Conservation (phyloP, 2,329 filamentous ascomycete genomes). For the Diaporthe citri region DNA sequence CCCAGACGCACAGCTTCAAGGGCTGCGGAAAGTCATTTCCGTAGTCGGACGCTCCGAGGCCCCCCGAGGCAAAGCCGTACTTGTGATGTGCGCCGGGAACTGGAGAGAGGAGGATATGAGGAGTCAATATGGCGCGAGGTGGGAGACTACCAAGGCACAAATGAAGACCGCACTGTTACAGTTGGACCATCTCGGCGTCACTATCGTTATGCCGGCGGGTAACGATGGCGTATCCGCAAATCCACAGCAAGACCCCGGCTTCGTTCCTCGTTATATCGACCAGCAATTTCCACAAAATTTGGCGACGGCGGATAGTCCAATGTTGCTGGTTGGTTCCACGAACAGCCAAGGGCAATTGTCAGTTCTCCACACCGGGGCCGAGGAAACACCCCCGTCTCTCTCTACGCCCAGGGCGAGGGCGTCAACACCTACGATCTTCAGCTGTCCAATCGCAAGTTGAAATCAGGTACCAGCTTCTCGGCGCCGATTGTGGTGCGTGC, state of each 20-base stretch:
- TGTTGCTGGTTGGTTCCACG: background rate
- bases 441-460: background rate
- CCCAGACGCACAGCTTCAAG: background rate
- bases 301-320: background rate
- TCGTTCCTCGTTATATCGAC: background rate
- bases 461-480: background rate
- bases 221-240: background rate
- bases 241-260: background rate
- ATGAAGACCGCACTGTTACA: background rate
- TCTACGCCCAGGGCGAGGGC: slow-evolving; percentile 9
- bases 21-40: too few species aligned
- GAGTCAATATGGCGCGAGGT: background rate
- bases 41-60: background rate
- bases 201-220: background rate
- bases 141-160: background rate
- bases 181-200: background rate
- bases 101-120: background rate
- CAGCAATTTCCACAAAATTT: background rate
- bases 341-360: slow-evolving; percentile 3
- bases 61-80: slow-evolving; percentile 1
- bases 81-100: background rate
- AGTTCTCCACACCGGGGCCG: background rate
- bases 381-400: background rate
- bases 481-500: slow-evolving; percentile 11
- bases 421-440: background rate